Evolutionary conservation across 2,329 filamentous ascomycete genomes (phyloP).

Genomic region (Colletotrichum tropicale): DNA sequence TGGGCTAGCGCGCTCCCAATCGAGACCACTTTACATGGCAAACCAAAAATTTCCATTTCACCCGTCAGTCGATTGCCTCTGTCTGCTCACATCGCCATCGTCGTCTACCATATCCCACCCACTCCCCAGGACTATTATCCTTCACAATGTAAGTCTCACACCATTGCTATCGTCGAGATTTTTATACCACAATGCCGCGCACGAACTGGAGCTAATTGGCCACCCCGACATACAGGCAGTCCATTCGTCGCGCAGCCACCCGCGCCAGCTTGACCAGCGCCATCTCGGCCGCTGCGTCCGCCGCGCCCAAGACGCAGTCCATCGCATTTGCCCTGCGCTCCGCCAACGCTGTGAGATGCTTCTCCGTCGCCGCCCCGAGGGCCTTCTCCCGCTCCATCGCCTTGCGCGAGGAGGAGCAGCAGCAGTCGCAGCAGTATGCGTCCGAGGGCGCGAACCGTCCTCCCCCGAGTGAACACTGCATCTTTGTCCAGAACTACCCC

Average conservation of each 20-base stretch:
- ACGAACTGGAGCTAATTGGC: not conserved
- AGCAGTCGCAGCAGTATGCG: not conserved
- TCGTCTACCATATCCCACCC: not conserved
- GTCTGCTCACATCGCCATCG: not conserved
- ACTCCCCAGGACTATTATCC: not conserved
- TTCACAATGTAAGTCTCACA: not conserved
- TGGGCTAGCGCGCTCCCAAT: not conserved
- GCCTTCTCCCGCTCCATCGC: conserved; percentile 5
- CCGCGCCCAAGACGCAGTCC: conserved; percentile 10
- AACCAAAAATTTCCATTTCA: conserved; percentile 5
- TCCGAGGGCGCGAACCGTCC: not conserved
- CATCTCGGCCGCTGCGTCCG: not conserved
- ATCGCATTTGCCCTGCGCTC: conserved; percentile 8
- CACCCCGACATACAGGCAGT: not conserved
- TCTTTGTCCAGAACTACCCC: conserved; percentile 74
- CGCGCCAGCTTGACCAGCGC: conserved; percentile 12
- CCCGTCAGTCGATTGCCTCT: not conserved
- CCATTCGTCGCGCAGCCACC: conserved; percentile 17
- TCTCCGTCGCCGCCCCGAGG: not conserved
- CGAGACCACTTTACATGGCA: not conserved
- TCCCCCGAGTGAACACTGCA: not conserved
- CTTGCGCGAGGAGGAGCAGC: not conserved
- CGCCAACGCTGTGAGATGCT: not conserved
- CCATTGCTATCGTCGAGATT: not conserved
- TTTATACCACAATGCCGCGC: not conserved